A percentile compares a stretch with the other conserved stretches of the same genome.
Conservation (phyloP, 805 yeast genomes). For the Brettanomyces naardenensis region DNA sequence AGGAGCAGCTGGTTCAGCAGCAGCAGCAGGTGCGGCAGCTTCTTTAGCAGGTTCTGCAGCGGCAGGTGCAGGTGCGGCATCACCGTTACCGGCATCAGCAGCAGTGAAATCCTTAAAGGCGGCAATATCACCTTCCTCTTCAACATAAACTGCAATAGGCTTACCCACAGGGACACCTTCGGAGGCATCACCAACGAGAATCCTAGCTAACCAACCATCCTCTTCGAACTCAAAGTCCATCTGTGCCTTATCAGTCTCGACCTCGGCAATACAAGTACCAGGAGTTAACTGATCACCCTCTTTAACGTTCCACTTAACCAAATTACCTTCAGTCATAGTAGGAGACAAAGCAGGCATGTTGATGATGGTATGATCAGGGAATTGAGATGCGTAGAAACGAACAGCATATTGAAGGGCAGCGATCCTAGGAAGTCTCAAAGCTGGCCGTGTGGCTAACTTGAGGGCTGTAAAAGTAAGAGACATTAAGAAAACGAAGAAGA, state of each 20-base stretch:
- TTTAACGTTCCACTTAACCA: slow-evolving; percentile 83
- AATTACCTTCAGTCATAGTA: slow-evolving; percentile 94
- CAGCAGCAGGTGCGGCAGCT: slow-evolving; percentile 25
- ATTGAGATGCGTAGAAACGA: slow-evolving; percentile 22
- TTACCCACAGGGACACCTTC: slow-evolving; percentile 89
- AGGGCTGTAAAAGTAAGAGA: slow-evolving; percentile 3
- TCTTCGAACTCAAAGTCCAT: slow-evolving; percentile 99
- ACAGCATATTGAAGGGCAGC: slow-evolving; percentile 2
- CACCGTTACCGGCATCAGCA: slow-evolving; percentile 63
- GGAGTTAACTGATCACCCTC: slow-evolving; percentile 85
- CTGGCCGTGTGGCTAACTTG: slow-evolving; percentile 10
- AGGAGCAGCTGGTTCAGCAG: slow-evolving; percentile 25
- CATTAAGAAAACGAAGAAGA: not conserved
- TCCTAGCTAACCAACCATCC: slow-evolving; percentile 88
- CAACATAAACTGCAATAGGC: slow-evolving; percentile 96
- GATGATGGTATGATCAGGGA: slow-evolving; percentile 64
- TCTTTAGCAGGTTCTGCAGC: slow-evolving; percentile 23
- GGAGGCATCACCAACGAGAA: slow-evolving; percentile 74
- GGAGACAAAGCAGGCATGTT: slow-evolving; percentile 99
- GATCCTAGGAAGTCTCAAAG: slow-evolving; percentile 10
- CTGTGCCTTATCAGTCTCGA: slow-evolving; percentile 95
- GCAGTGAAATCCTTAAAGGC: slow-evolving; percentile 84
- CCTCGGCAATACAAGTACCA: slow-evolving; percentile 93
- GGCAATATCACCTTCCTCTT: slow-evolving; percentile 71
- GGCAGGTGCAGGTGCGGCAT: slow-evolving; percentile 36